Percentiles rank a stretch among this genome's conserved stretches.
Evolutionary conservation across 148 eudicot species (phyloP).

Genomic region (Drosera capensis): DNA sequence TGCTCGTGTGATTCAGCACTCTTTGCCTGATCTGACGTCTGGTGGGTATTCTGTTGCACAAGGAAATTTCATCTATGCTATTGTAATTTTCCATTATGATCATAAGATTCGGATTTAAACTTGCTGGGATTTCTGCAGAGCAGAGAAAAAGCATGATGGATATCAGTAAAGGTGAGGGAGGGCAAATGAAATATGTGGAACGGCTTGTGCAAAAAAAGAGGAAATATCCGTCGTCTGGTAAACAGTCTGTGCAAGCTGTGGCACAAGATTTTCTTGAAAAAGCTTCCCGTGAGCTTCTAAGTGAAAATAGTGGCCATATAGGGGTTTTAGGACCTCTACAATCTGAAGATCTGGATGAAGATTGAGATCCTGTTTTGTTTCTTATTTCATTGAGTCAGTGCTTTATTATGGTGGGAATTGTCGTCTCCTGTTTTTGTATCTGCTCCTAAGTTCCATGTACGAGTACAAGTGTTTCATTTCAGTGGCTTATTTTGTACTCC

Average conservation of each 20-base stretch:
- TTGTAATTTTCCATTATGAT: neutral
- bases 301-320: slow-evolving; percentile 46
- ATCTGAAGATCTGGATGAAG: neutral
- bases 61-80: neutral
- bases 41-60: slow-evolving; percentile 28
- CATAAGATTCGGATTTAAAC: neutral
- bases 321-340: slow-evolving; percentile 52
- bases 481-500: too few relatives aligned
- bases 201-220: slow-evolving; percentile 60
- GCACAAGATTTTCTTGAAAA: slow-evolving; percentile 90
- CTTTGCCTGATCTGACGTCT: slow-evolving; percentile 74
- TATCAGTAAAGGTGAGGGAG: slow-evolving; percentile 38
- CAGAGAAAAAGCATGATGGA: slow-evolving; percentile 77
- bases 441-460: too few relatives aligned
- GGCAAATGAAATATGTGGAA: slow-evolving; percentile 34
- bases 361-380: neutral
- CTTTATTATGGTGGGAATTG: too few relatives aligned
- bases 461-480: too few relatives aligned
- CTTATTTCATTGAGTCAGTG: too few relatives aligned
- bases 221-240: slow-evolving; percentile 43
- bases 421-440: too few relatives aligned
- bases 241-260: slow-evolving; percentile 63
- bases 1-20: slow-evolving; percentile 76
- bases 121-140: slow-evolving; percentile 31
- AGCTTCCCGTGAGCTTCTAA: slow-evolving; percentile 87